A percentile compares a stretch with the other conserved stretches of the same genome.
These are phyloP conservation scores for Xylaria arbuscula DNA, from an alignment of 2,329 filamentous ascomycete genomes.

Conservation along the genomic window DNA sequence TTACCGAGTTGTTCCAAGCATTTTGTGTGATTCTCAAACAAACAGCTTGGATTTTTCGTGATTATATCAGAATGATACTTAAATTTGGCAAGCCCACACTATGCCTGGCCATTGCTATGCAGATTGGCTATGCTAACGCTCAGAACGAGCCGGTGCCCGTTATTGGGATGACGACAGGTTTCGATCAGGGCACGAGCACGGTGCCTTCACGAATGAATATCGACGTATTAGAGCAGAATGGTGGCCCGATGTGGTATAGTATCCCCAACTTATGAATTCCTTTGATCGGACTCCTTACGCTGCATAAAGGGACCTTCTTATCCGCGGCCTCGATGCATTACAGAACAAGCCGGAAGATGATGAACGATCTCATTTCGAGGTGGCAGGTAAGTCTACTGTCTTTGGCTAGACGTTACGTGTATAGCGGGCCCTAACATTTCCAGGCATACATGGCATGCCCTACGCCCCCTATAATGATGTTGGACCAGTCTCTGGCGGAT, in stretches of 20 bases:
- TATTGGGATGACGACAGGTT: slow-evolving; percentile 44
- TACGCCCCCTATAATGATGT: slow-evolving; percentile 56
- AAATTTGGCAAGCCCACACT: slow-evolving; percentile 8
- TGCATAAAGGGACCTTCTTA: slow-evolving; percentile 59
- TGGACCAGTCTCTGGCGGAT: slow-evolving; percentile 50
- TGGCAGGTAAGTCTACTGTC: slow-evolving; percentile 54
- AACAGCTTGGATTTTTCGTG: background rate
- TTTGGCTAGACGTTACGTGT: background rate
- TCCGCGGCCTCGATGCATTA: slow-evolving; percentile 59
- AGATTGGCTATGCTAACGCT: slow-evolving; percentile 19
- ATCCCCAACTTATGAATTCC: background rate
- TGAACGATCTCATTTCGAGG: slow-evolving; percentile 61
- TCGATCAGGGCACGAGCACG: slow-evolving; percentile 50
- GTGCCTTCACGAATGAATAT: slow-evolving; percentile 61
- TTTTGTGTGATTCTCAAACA: background rate
- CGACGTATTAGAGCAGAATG: slow-evolving; percentile 55
- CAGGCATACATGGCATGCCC: slow-evolving; percentile 52
- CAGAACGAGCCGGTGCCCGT: slow-evolving; percentile 40
- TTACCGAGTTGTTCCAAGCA: background rate
- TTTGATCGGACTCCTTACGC: slow-evolving; percentile 16
- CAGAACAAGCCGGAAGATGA: slow-evolving; percentile 56
- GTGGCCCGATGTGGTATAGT: slow-evolving; percentile 45
- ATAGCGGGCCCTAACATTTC: slow-evolving; percentile 11
- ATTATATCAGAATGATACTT: slow-evolving; percentile 17
- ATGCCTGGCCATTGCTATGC: slow-evolving; percentile 25